Evolutionary conservation across 306 rosid species (phyloP).

Genomic region (Boehmeria nivea): DNA sequence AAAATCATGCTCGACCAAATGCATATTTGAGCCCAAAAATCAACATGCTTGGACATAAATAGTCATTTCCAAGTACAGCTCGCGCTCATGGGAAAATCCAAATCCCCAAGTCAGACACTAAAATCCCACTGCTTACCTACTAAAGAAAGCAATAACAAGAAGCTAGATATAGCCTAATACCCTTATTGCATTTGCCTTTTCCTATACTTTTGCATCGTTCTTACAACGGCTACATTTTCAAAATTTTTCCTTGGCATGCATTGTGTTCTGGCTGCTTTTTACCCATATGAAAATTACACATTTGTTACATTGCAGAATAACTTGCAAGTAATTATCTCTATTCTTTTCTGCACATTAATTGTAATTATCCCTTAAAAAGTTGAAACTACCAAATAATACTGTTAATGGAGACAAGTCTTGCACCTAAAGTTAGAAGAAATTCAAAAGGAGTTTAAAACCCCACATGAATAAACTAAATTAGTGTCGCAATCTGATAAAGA

Average conservation of each 20-base stretch:
- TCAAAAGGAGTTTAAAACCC: too few relatives aligned
- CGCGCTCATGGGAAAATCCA: neutral
- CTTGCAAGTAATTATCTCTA: too few relatives aligned
- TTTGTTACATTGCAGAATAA: neutral
- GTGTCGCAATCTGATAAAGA: too few relatives aligned
- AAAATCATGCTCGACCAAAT: neutral
- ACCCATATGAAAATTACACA: too few relatives aligned
- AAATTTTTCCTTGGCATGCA: too few relatives aligned
- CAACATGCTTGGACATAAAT: conserved; percentile 1
- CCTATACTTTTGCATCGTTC: neutral
- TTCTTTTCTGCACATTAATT: too few relatives aligned
- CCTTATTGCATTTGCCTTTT: neutral
- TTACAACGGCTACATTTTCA: neutral
- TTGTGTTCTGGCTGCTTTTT: neutral
- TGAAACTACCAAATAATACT: too few relatives aligned
- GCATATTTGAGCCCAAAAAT: neutral
- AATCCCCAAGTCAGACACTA: neutral
- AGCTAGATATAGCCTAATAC: too few relatives aligned
- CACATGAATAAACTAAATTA: too few relatives aligned
- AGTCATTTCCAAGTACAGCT: conserved; percentile 1
- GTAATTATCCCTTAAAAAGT: too few relatives aligned
- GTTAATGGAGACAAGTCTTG: too few relatives aligned
- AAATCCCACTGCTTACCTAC: conserved; percentile 4
- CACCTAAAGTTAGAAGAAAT: too few relatives aligned
- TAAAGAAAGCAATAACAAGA: neutral